Conservation (phyloP, 2,329 filamentous ascomycete genomes). For the Exophiala aquamarina region DNA sequence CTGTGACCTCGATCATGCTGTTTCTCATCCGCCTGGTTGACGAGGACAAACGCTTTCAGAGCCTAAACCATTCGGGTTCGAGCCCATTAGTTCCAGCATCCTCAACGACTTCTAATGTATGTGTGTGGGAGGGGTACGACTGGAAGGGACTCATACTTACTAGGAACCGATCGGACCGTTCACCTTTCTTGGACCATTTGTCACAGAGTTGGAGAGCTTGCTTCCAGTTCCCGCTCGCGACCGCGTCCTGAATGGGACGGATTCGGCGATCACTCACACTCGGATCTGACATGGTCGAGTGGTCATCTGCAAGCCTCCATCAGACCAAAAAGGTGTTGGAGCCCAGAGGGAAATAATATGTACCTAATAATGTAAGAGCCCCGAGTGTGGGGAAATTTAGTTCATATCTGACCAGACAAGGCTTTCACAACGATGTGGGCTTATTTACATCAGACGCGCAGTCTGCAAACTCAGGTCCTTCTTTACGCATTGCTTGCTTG, state of each 20-base stretch:
- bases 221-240: constrained; percentile 49
- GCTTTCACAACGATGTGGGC: too few relatives aligned
- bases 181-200: constrained; percentile 57
- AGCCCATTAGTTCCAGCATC: too few relatives aligned
- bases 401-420: too few relatives aligned
- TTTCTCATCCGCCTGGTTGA: constrained; percentile 39
- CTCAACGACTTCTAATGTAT: too few relatives aligned
- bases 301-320: not conserved
- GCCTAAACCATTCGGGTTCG: too few relatives aligned
- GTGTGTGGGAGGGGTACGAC: too few relatives aligned
- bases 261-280: constrained; percentile 36
- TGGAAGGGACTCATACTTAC: too few relatives aligned
- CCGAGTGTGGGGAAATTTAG: too few relatives aligned
- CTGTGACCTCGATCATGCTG: constrained; percentile 43
- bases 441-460: too few relatives aligned
- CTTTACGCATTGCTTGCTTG: too few relatives aligned
- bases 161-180: constrained; percentile 38
- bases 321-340: not conserved
- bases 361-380: not conserved
- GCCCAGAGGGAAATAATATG: constrained; percentile 17
- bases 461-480: too few relatives aligned
- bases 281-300: constrained; percentile 25
- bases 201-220: constrained; percentile 51
- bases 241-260: constrained; percentile 50
- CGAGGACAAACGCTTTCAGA: constrained; percentile 28